Evolutionary conservation across 306 rosid genomes (phyloP).

Genomic region (Lotus japonicus): DNA sequence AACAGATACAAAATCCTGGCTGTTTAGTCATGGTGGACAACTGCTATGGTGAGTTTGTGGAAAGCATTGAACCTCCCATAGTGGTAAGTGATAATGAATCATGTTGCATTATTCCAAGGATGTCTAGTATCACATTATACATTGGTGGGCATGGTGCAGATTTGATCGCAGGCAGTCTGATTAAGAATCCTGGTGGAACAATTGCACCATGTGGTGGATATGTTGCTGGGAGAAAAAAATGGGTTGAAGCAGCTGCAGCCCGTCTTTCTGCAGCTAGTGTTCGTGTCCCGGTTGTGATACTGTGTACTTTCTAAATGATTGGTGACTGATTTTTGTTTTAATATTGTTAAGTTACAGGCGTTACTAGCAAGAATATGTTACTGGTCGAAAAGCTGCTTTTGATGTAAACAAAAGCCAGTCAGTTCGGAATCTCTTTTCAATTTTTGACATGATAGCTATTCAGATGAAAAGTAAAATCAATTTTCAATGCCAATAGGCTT

Average conservation of each 20-base stretch:
- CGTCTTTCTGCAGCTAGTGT: conserved; percentile 95
- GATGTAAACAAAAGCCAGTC: background rate
- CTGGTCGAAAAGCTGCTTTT: background rate
- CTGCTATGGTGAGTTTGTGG: conserved; percentile 96
- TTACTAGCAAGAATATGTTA: background rate
- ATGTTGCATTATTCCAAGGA: conserved; percentile 16
- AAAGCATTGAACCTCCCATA: conserved; percentile 77
- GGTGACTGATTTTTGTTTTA: background rate
- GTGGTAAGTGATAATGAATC: conserved; percentile 50
- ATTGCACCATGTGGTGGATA: conserved; percentile 95
- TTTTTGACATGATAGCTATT: background rate
- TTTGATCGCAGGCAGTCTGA: conserved; percentile 87
- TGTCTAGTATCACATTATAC: conserved; percentile 9
- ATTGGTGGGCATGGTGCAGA: conserved; percentile 72
- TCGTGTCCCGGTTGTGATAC: no score
- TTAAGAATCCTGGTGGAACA: conserved; percentile 95
- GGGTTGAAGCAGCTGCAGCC: conserved; percentile 84
- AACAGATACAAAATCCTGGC: conserved; percentile 74
- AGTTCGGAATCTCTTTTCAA: background rate
- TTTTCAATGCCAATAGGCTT: conserved; percentile 49
- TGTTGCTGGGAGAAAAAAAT: conserved; percentile 68
- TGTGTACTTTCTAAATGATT: no score
- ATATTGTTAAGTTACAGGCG: background rate
- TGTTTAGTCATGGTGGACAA: conserved; percentile 93
- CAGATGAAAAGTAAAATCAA: background rate